phyloP scores from a whole-genome alignment of 306 rosid genomes.

The Spatholobus suberectus region DNA sequence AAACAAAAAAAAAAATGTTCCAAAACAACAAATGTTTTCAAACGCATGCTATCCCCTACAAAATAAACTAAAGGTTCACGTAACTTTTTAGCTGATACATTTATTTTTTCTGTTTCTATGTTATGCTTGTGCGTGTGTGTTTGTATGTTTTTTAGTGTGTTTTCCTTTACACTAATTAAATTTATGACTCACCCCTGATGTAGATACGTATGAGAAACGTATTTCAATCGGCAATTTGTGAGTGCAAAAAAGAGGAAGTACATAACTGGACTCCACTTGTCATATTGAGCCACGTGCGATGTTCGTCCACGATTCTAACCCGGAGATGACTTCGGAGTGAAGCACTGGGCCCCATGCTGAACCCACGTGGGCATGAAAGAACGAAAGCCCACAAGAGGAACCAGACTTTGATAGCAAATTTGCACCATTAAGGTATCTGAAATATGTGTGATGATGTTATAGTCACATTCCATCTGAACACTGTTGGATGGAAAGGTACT shows the following conservation, averaged over 20 bases:
- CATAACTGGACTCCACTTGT: slow-evolving; percentile 44
- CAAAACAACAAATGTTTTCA: too few species aligned
- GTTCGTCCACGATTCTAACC: background rate
- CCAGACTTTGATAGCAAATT: slow-evolving; percentile 7
- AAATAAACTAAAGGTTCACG: too few species aligned
- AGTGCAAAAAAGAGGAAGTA: background rate
- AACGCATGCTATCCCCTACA: too few species aligned
- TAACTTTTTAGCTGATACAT: too few species aligned
- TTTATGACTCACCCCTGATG: background rate
- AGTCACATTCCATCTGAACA: slow-evolving; percentile 10
- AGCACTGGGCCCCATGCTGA: background rate
- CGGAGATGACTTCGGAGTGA: background rate
- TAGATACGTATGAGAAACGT: slow-evolving; percentile 36
- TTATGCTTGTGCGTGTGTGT: too few species aligned
- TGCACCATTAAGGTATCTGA: slow-evolving; percentile 28
- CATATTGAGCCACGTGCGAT: background rate
- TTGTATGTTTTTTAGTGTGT: too few species aligned
- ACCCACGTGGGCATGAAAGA: slow-evolving; percentile 12
- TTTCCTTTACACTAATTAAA: too few species aligned
- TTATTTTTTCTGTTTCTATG: too few species aligned
- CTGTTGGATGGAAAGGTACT: slow-evolving; percentile 35
- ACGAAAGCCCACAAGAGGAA: background rate
- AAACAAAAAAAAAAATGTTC: too few species aligned
- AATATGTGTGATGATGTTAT: background rate
- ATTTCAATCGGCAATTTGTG: background rate